Conservation (phyloP, 2,329 filamentous ascomycete genomes). For the Fusarium foetens region DNA sequence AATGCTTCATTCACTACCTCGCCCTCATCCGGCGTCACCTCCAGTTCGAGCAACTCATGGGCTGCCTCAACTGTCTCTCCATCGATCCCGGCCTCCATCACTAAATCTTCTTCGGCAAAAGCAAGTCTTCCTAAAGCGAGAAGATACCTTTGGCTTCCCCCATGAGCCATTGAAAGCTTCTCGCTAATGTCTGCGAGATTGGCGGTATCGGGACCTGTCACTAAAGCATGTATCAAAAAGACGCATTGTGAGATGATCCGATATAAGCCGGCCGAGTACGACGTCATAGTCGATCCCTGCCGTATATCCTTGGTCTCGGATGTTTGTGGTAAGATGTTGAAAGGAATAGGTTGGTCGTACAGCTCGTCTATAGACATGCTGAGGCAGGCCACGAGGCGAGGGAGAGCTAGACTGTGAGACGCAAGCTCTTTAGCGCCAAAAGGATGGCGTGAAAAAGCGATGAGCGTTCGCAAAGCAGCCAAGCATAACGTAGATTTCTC, state of each 20-base stretch:
- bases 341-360: conserved; percentile 65
- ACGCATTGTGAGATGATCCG: conserved; percentile 61
- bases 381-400: conserved; percentile 75
- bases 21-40: conserved; percentile 78
- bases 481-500: conserved; percentile 57
- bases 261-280: conserved; percentile 49
- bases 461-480: conserved; percentile 63
- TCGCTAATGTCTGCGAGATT: conserved; percentile 69
- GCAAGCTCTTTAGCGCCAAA: conserved; percentile 75
- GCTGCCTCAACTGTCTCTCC: conserved; percentile 83
- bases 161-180: conserved; percentile 75
- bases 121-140: conserved; percentile 84
- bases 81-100: conserved; percentile 81
- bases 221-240: conserved; percentile 62
- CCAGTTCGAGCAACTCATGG: conserved; percentile 81
- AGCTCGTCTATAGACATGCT: conserved; percentile 76
- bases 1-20: conserved; percentile 57
- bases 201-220: conserved; percentile 60
- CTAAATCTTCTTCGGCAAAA: conserved; percentile 80
- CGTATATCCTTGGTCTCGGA: conserved; percentile 10
- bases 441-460: conserved; percentile 69
- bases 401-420: conserved; percentile 74
- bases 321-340: conserved; percentile 50
- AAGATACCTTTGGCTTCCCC: conserved; percentile 83
- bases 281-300: conserved; percentile 19